phyloP scores from a whole-genome alignment of 2,329 filamentous ascomycete genomes.

The Penicillium sp. region DNA sequence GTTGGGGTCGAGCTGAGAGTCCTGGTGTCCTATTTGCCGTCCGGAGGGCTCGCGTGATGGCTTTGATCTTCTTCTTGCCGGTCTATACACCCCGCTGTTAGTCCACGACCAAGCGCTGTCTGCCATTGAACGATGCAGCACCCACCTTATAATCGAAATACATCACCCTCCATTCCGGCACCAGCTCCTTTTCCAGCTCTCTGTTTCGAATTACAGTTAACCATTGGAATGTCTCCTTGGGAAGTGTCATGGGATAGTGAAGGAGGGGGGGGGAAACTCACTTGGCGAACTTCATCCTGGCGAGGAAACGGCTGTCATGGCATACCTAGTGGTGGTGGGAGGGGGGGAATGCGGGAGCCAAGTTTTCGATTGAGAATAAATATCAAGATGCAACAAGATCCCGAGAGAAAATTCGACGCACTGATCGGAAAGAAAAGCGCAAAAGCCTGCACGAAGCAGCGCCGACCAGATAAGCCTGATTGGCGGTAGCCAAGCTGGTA shows the following conservation, averaged over 20 bases:
- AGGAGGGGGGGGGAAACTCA: conserved; percentile 36
- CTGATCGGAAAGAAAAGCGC: conserved; percentile 1
- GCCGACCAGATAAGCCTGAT: conserved; percentile 3
- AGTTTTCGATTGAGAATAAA: not conserved
- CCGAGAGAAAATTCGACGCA: not conserved
- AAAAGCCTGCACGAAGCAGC: not conserved
- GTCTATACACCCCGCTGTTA: conserved; percentile 44
- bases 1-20: conserved; percentile 47
- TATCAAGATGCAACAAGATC: not conserved
- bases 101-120: not conserved
- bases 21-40: conserved; percentile 53
- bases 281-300: conserved; percentile 66
- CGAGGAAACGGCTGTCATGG: conserved; percentile 23
- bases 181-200: conserved; percentile 82
- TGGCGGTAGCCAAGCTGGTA: conserved; percentile 1
- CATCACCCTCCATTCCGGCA: conserved; percentile 93
- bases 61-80: conserved; percentile 92
- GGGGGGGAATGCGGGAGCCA: conserved; percentile 1
- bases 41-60: conserved; percentile 71
- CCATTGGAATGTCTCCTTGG: conserved; percentile 22
- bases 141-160: conserved; percentile 89
- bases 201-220: conserved; percentile 41
- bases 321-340: conserved; percentile 15
- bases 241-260: conserved; percentile 4
- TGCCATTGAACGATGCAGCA: conserved; percentile 13